phyloP scores from a whole-genome alignment of 1,139 yeast species.

The Pichia kudriavzevii region DNA sequence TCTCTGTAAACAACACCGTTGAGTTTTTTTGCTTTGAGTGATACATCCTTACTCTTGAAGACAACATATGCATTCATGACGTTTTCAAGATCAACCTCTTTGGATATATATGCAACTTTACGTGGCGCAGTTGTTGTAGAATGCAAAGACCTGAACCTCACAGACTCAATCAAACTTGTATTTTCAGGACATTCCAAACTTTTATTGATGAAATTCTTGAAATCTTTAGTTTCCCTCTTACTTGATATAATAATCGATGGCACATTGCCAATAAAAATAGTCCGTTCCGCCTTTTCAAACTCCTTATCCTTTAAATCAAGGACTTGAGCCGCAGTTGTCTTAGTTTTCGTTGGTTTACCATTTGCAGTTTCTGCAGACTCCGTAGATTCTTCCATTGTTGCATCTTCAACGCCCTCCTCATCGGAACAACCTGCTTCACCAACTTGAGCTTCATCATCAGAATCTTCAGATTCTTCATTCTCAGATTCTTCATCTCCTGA shows the following conservation, averaged over 20 bases:
- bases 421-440: conserved; percentile 8
- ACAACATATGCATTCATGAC: conserved; percentile 87
- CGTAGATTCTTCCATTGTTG: conserved; percentile 18
- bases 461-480: conserved; percentile 6
- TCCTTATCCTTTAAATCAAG: conserved; percentile 58
- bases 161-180: conserved; percentile 42
- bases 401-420: conserved; percentile 25
- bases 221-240: conserved; percentile 52
- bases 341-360: conserved; percentile 12
- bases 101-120: conserved; percentile 82
- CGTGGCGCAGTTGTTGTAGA: conserved; percentile 85
- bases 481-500: conserved; percentile 6
- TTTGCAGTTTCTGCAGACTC: conserved; percentile 17
- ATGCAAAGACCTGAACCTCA: conserved; percentile 88
- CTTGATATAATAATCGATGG: conserved; percentile 57
- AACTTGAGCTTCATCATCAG: conserved; percentile 4
- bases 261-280: conserved; percentile 86
- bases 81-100: conserved; percentile 68
- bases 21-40: conserved; percentile 44
- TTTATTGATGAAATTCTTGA: conserved; percentile 53
- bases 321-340: conserved; percentile 29
- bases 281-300: conserved; percentile 77
- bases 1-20: conserved; percentile 66
- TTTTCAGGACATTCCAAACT: conserved; percentile 20
- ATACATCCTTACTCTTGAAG: conserved; percentile 42